Evolutionary conservation across 148 eudicot genomes (phyloP).

Genomic region (Tetragonia tetragonoides): DNA sequence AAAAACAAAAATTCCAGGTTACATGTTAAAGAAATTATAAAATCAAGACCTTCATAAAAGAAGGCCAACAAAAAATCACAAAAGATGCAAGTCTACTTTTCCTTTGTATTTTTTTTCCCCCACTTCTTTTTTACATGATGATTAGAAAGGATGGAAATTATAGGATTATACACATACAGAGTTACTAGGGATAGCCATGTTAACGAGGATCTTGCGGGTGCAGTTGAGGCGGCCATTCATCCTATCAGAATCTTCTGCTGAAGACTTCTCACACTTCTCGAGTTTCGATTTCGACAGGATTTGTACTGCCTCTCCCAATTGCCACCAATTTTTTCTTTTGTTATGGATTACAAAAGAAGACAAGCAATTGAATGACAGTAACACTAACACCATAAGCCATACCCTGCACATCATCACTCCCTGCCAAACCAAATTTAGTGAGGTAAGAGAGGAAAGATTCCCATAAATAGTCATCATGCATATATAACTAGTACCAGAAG

Average conservation of each 20-base stretch:
- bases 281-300: constrained; percentile 87
- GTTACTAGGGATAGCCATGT: constrained; percentile 82
- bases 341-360: not conserved
- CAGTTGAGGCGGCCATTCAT: constrained; percentile 49
- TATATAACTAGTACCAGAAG: too few relatives aligned
- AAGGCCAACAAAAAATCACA: too few relatives aligned
- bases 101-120: too few relatives aligned
- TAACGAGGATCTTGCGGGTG: constrained; percentile 65
- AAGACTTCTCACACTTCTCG: constrained; percentile 73
- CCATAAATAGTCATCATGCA: too few relatives aligned
- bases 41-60: not conserved
- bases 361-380: not conserved
- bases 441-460: not conserved
- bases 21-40: not conserved
- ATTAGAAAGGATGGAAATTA: too few relatives aligned
- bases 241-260: constrained; percentile 21
- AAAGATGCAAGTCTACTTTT: too few relatives aligned
- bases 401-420: constrained; percentile 1
- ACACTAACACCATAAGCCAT: not conserved
- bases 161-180: constrained; percentile 44
- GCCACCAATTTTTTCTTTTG: not conserved
- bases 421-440: not conserved
- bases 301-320: constrained; percentile 37
- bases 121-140: too few relatives aligned
- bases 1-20: not conserved